Evolutionary conservation across 2,329 filamentous ascomycete species (phyloP), one percentile per base, ranked within the genome.

Genomic region (Dactylonectria estremocensis): DNA sequence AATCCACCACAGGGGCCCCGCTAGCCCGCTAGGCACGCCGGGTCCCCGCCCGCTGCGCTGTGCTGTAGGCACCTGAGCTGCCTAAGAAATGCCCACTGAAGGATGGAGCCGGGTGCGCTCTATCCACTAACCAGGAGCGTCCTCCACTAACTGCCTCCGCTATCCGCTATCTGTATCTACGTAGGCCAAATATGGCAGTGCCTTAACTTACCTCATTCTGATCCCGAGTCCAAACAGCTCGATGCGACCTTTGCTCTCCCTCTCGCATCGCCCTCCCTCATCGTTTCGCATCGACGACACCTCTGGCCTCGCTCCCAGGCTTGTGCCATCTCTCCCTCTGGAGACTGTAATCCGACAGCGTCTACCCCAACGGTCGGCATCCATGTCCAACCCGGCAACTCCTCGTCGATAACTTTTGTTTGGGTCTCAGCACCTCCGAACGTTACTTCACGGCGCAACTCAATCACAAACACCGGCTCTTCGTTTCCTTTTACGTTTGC

Each of bases 381-480:
- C 68, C 46, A 67, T 59, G 56, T 61, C 57, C 60, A 67, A 70
- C 55, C 57, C 54, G 48, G 18, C 69, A 66, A 33, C 63, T 66
- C 57, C 61, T 62, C 50, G 45, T 62, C 71, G 58, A 71, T 68
- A 74, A 45, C 43, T 64, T 64, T 54, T 66, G 61, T 11, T 22
- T 64, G 55, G 58, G 58, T 53, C 62, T 60, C 45, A 50, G 64
- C 46, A 28, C 20, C 57, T 43, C 14, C 40, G 5, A n/a, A 43
- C 14, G 40, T 43, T 61, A 58, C 53, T 66, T 61, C 73, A 67
- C 40, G 40, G 69, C 73, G 73, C 73, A 72, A 68, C 68, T 61
- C 69, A 64, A 62, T 57, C 57, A 58, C 35, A 52, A 57, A 50
- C 33, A 43, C 46, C 52, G 45, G 50, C 57, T 10, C 49, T 48